phyloP scores from a whole-genome alignment of 2,329 filamentous ascomycete genomes.

The Cyphellophora attinorum region DNA sequence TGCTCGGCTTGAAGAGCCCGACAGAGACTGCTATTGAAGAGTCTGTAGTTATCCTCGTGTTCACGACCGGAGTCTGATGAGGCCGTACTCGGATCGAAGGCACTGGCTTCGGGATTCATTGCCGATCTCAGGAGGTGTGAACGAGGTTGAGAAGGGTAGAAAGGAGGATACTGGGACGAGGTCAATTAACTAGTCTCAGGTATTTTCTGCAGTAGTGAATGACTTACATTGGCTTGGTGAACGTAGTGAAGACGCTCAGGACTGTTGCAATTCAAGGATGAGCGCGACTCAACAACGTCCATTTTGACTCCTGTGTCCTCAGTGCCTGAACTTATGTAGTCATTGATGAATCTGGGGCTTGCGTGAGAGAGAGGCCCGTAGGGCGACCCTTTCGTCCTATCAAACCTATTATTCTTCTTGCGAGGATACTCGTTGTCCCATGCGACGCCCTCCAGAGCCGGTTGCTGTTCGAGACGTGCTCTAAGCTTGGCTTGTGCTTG shows the following conservation, averaged over 20 bases:
- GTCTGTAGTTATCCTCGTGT: no score
- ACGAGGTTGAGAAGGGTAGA: background rate
- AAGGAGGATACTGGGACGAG: no score
- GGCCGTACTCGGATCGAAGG: background rate
- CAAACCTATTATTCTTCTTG: no score
- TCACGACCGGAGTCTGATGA: no score
- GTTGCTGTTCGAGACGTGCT: background rate
- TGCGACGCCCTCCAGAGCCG: background rate
- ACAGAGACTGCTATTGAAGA: constrained; percentile 9
- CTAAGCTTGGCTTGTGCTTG: background rate
- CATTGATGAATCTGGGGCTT: constrained; percentile 12
- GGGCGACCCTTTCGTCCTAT: no score
- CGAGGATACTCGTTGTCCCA: background rate
- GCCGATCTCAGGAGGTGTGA: background rate
- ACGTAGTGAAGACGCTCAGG: constrained; percentile 1
- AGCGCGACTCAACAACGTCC: constrained; percentile 14
- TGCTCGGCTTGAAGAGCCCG: constrained; percentile 14
- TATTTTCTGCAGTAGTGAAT: no score
- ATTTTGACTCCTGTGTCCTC: constrained; percentile 13
- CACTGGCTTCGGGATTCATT: background rate
- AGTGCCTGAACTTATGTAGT: constrained; percentile 14
- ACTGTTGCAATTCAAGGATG: constrained; percentile 10
- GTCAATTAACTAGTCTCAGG: no score
- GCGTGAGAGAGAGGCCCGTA: no score
- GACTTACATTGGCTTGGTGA: constrained; percentile 1